Conservation (phyloP, 2,329 filamentous ascomycete species). For the Diatrype stigma region DNA sequence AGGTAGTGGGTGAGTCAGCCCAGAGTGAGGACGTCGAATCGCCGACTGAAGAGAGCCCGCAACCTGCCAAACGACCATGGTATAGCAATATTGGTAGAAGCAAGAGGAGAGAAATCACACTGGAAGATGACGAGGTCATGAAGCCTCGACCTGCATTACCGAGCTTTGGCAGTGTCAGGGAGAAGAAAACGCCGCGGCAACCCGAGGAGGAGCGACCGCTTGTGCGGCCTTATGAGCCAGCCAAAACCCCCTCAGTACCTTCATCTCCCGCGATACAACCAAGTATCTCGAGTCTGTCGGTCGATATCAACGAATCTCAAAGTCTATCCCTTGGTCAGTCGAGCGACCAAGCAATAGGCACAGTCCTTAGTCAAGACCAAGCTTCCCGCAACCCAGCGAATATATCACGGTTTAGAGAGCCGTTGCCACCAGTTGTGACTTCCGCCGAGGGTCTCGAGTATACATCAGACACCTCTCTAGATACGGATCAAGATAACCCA, state of each 20-base stretch:
- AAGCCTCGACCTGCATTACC: conserved; percentile 70
- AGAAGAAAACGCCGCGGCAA: conserved; percentile 52
- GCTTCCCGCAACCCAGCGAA: conserved; percentile 51
- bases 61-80: conserved; percentile 44
- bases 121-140: conserved; percentile 66
- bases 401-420: conserved; percentile 55
- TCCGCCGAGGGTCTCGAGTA: conserved; percentile 64
- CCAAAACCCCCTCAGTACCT: conserved; percentile 22
- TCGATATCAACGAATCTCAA: conserved; percentile 24
- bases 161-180: conserved; percentile 69
- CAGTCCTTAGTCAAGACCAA: conserved; percentile 51
- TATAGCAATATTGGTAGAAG: conserved; percentile 44
- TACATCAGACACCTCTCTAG: conserved; percentile 50
- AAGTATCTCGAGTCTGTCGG: conserved; percentile 17
- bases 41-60: conserved; percentile 34
- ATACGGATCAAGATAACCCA: conserved; percentile 32
- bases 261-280: conserved; percentile 23
- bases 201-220: conserved; percentile 56
- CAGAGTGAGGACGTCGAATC: conserved; percentile 34
- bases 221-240: conserved; percentile 47
- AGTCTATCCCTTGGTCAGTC: conserved; percentile 45
- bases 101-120: conserved; percentile 46
- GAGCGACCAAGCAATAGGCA: conserved; percentile 56
- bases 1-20: conserved; percentile 48
- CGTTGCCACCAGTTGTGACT: conserved; percentile 66